Base-by-base conservation (phyloP, 345 rosid species). In the Crucihimalaya himalaica region DNA sequence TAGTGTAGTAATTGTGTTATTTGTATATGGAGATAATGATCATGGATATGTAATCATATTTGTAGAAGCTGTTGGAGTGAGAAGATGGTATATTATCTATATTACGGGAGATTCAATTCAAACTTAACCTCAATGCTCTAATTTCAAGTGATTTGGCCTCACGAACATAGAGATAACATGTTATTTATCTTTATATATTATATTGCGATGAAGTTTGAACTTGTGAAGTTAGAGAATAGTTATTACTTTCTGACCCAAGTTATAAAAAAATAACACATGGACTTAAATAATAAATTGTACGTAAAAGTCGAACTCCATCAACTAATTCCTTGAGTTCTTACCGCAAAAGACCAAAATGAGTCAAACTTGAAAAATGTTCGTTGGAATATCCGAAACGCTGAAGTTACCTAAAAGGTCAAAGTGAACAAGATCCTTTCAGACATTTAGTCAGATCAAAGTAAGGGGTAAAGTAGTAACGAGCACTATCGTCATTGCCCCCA, bases 381-480 rank as follows among this genome's bases (percentile, higher is more conserved):
- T 52, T 75, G 34, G 39, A 23, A 50, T 40, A 68, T 74, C 61
- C 16, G 11, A 57, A 66, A 18, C 8, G 3, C 45, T 16, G 11
- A 68, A 69, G 28, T 62, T 70, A 69, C 74, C 58, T 45, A 63
- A 76, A 70, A 53, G 65, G 80, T 52, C 47, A 59, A 68, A 75
- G 37, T 23, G 6, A 69, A 62, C 63, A 53, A 46, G 58, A 53
- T 54, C 9, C 7, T 45, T 62, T 45, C 15, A 62, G 12, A 18
- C 60, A 52, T 27, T 2, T 23, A 8, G 47, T 31, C 47, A 68
- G 19, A 34, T 13, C 20, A 64, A 40, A n/a, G 25, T 3, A 28
- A 66, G 62, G 72, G 61, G n/a, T 68, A 10, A 60, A 34, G 23
- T 13, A 4, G 40, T 62, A 40, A 32, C 18, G 15, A 60, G 21